Conservation (phyloP, 306 rosid species). For the Alnus rubra region DNA sequence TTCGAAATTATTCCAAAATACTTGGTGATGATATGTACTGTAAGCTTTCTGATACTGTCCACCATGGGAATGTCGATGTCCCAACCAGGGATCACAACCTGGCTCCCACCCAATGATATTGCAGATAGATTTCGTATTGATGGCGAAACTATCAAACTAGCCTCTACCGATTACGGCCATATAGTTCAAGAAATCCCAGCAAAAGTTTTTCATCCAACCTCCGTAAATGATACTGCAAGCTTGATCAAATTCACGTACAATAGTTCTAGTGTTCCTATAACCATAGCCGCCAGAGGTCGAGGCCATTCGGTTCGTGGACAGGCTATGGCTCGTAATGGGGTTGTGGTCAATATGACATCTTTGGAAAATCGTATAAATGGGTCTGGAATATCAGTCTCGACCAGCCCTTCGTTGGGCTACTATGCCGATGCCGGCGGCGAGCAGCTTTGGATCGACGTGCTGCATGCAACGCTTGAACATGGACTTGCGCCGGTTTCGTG, state of each 20-base stretch:
- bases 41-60: neutral
- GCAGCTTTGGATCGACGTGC: slow-evolving; percentile 75
- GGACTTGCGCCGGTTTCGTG: slow-evolving; percentile 72
- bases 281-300: slow-evolving; percentile 67
- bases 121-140: slow-evolving; percentile 42
- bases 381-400: slow-evolving; percentile 35
- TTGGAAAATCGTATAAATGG: slow-evolving; percentile 27
- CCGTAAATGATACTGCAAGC: slow-evolving; percentile 40
- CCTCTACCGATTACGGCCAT: slow-evolving; percentile 73
- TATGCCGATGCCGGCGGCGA: slow-evolving; percentile 84
- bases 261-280: neutral
- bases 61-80: neutral
- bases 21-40: neutral
- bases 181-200: slow-evolving; percentile 39
- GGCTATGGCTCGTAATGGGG: slow-evolving; percentile 55
- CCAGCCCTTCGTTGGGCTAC: slow-evolving; percentile 12
- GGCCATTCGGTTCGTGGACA: slow-evolving; percentile 87
- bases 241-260: slow-evolving; percentile 47
- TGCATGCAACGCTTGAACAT: slow-evolving; percentile 44
- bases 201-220: slow-evolving; percentile 50
- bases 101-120: slow-evolving; percentile 40
- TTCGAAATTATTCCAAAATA: neutral
- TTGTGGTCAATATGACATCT: slow-evolving; percentile 76
- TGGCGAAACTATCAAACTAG: slow-evolving; percentile 34
- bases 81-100: neutral